A percentile compares a stretch with the other conserved stretches of the same genome.
Conservation (phyloP, 805 yeast genomes). For the Wickerhamiella alocasiicola region DNA sequence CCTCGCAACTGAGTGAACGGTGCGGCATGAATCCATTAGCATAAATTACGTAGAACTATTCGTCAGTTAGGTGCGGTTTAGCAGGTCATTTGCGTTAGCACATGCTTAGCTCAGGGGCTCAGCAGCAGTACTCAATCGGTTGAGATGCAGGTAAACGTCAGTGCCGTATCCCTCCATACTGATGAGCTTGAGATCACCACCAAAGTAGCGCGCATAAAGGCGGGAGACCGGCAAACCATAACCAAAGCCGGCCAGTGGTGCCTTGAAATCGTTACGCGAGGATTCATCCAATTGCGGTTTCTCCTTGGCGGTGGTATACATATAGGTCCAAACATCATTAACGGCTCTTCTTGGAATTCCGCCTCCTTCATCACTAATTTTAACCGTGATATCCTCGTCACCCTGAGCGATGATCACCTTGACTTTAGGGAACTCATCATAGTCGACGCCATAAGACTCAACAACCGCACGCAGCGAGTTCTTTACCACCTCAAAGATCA, state of each 20-base stretch:
- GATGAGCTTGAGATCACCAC: conserved; percentile 77
- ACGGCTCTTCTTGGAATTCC: conserved; percentile 78
- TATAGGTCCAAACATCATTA: conserved; percentile 80
- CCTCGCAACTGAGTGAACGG: too few species aligned
- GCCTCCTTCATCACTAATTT: conserved; percentile 87
- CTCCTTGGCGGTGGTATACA: conserved; percentile 75
- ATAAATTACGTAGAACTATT: background rate
- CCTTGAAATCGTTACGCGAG: conserved; percentile 54
- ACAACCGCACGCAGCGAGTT: conserved; percentile 83
- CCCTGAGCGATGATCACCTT: conserved; percentile 83
- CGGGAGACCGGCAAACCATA: conserved; percentile 82
- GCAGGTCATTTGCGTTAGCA: too few species aligned
- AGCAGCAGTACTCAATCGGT: conserved; percentile 57
- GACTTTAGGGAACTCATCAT: conserved; percentile 68
- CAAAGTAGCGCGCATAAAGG: conserved; percentile 77
- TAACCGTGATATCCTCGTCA: conserved; percentile 78
- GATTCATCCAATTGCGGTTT: conserved; percentile 53
- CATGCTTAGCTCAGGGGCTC: conserved; percentile 38
- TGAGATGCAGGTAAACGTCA: conserved; percentile 77
- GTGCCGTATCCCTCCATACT: conserved; percentile 94
- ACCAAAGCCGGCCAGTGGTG: conserved; percentile 92
- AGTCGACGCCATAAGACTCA: conserved; percentile 53
- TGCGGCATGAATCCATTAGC: background rate
- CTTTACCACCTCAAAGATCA: conserved; percentile 79
- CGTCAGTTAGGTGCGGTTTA: too few species aligned